Conservation (phyloP, 371 early-diverging fungal genomes). For the Entomophthora muscae region DNA sequence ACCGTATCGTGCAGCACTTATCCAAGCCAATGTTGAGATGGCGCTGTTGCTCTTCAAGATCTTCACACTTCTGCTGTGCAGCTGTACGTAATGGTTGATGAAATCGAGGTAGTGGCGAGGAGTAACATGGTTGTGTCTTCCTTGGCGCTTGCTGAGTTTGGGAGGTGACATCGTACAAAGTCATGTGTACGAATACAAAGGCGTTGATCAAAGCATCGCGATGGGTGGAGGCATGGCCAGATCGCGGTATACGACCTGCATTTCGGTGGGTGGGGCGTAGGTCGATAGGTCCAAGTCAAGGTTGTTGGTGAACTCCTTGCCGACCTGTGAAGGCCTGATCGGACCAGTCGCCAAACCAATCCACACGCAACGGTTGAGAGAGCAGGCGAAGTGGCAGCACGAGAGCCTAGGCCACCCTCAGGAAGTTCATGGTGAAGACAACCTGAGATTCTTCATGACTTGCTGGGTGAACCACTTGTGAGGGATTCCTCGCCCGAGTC, state of each 20-base stretch:
- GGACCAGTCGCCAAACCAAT: conserved; percentile 99
- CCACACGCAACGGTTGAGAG: conserved; percentile 98
- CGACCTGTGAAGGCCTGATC: conserved; percentile 96
- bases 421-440: conserved; percentile 98
- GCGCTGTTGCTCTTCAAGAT: conserved; percentile 94
- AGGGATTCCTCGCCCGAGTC: conserved; percentile 88
- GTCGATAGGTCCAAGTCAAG: conserved; percentile 69
- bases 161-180: conserved; percentile 71
- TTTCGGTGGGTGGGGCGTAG: conserved; percentile 46
- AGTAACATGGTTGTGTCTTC: conserved; percentile 70
- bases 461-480: conserved; percentile 96
- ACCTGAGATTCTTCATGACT: conserved; percentile 90
- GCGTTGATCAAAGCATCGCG: conserved; percentile 78
- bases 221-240: conserved; percentile 56
- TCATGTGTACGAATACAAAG: conserved; percentile 82
- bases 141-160: conserved; percentile 63
- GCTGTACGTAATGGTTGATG: conserved; percentile 76
- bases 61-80: conserved; percentile 83
- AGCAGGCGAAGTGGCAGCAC: conserved; percentile 95
- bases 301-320: conserved; percentile 78
- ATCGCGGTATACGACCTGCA: conserved; percentile 66
- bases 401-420: conserved; percentile 76
- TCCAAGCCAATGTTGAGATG: conserved; percentile 96
- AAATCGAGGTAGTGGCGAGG: conserved; percentile 97
- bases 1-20: conserved; percentile 89